Evolutionary conservation across 768 basidiomycete species (phyloP), one percentile per base, ranked within the genome.

Genomic region (Suillus subalutaceus): DNA sequence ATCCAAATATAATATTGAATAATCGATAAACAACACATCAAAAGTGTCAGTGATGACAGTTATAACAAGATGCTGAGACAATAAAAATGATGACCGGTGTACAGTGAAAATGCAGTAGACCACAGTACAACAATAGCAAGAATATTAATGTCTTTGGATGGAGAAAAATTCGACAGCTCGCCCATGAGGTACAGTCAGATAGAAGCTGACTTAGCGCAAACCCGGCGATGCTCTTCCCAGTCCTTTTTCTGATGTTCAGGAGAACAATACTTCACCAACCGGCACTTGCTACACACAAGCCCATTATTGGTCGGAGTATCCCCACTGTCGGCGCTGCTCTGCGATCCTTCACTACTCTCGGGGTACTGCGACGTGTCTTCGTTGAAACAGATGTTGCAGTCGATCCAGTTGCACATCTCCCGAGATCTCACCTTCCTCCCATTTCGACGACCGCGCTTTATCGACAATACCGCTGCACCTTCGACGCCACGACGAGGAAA

Each of bases 341-440:
- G 81, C 44, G 82, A 83, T 35, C 79, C 79, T 67, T 82, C 82
- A 53, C 75, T 81, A 66, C 80, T 80, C 53, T 77, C 79, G 3
- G 73, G 72, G 46, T 74, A 72, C 55, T 70, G 70, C 48, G 60
- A 74, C 16, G 35, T 62, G 40, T 84, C 83, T 58, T 85, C 86
- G 63, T 79, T 78, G 71, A 92, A 92, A 66, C 81, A 82, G 41
- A 87, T 80, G 67, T 85, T 80, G 72, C 91, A 92, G 70, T 91
- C 90, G 63, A 91, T 88, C 91, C 91, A 92, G 71, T 92, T 92
- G 77, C 91, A 92, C 89, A 92, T 91, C 74, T 89, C 86, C 67
- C 80, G 82, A 40, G 81, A 72, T 69, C 82, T 85, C 13, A 88
- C 76, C 61, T 81, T 82, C 70, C 80, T 85, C 59, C 83, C 83